A percentile compares a stretch with the other conserved stretches of the same genome.
These are phyloP conservation scores for Alnus glutinosa DNA, from an alignment of 306 rosid species.

Conservation along the genomic window DNA sequence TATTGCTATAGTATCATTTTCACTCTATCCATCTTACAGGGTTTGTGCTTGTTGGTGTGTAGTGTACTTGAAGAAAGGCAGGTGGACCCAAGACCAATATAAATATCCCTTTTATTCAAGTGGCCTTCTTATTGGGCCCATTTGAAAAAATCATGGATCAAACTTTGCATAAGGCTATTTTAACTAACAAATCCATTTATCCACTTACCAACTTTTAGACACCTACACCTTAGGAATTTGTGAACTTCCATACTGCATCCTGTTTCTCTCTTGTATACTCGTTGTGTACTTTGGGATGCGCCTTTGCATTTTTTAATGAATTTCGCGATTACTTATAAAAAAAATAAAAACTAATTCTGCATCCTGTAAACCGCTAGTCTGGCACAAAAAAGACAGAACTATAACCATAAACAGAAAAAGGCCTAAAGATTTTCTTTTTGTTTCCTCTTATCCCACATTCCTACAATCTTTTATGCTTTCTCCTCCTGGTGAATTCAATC, in stretches of 20 bases:
- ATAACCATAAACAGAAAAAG: neutral
- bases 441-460: no score
- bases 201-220: neutral
- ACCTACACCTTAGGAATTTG: neutral
- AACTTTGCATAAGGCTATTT: no score
- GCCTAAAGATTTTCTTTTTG: neutral
- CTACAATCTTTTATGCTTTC: neutral
- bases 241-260: neutral
- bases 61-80: no score
- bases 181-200: neutral
- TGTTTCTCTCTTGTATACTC: no score
- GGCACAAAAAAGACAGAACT: neutral
- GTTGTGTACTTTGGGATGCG: no score
- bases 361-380: neutral
- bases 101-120: no score
- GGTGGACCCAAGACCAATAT: no score
- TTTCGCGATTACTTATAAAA: no score
- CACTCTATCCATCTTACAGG: no score
- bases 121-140: neutral
- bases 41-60: no score
- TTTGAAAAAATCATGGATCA: neutral
- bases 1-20: no score
- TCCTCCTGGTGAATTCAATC: neutral
- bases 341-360: neutral
- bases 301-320: no score